Conservation (phyloP, 208 protist genomes). For the Trypanosomatidae sp. region DNA sequence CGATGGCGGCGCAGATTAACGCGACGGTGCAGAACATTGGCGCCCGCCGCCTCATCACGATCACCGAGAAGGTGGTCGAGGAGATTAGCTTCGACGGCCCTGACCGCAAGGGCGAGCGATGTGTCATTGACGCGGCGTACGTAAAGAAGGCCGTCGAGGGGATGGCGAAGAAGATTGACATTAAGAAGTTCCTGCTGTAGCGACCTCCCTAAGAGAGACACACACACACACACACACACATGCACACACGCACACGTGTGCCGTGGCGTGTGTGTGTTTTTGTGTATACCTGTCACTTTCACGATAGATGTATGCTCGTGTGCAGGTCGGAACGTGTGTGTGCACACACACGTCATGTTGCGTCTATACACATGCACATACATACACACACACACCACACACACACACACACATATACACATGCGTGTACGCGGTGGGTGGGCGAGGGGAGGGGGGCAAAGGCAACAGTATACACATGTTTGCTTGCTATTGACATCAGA, state of each 20-base stretch:
- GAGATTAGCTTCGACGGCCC: slow-evolving; percentile 91
- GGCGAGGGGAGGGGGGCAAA: too few relatives aligned
- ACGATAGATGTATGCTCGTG: too few relatives aligned
- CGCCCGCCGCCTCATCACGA: slow-evolving; percentile 94
- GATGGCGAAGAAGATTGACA: slow-evolving; percentile 89
- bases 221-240: not conserved
- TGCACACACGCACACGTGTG: not conserved
- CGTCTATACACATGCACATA: too few relatives aligned
- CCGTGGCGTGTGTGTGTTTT: slow-evolving; percentile 1
- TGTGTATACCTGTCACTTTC: not conserved
- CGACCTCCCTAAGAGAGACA: not conserved
- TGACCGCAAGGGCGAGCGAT: slow-evolving; percentile 68
- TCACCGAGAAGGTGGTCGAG: slow-evolving; percentile 95
- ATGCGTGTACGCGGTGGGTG: too few relatives aligned
- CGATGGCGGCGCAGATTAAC: slow-evolving; percentile 93
- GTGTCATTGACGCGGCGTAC: slow-evolving; percentile 82
- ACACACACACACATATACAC: too few relatives aligned
- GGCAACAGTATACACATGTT: too few relatives aligned
- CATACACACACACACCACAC: too few relatives aligned
- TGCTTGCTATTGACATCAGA: too few relatives aligned
- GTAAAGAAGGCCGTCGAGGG: slow-evolving; percentile 81
- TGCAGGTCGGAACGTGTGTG: too few relatives aligned
- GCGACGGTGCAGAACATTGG: slow-evolving; percentile 96
- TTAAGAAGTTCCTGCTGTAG: slow-evolving; percentile 89
- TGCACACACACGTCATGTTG: too few relatives aligned